Percentiles rank a stretch among this genome's conserved stretches.
phyloP scores from a whole-genome alignment of 306 rosid species.

The Vicia villosa region DNA sequence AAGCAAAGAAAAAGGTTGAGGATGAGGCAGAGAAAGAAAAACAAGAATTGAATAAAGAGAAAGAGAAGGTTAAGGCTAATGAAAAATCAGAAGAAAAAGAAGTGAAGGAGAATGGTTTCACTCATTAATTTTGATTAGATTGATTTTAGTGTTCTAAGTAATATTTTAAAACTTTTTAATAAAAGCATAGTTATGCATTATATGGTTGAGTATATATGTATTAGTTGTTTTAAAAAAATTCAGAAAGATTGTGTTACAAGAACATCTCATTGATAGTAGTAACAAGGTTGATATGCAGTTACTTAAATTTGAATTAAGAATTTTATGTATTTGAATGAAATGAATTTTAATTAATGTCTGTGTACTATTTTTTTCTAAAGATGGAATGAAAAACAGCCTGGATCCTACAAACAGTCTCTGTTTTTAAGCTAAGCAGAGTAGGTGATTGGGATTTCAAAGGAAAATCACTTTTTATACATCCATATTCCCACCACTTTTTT shows the following conservation, averaged over 20 bases:
- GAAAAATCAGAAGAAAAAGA: conserved; percentile 14
- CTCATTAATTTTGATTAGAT: neutral
- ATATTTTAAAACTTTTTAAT: neutral
- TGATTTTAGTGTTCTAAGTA: neutral
- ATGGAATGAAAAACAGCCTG: neutral
- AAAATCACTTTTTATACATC: neutral
- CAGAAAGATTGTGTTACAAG: too few relatives aligned
- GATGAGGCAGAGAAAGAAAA: conserved; percentile 36
- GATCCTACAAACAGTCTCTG: neutral
- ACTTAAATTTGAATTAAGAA: too few relatives aligned
- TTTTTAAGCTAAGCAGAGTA: too few relatives aligned
- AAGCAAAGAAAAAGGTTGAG: conserved; percentile 35
- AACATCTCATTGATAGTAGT: too few relatives aligned
- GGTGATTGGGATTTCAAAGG: neutral
- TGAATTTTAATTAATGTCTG: neutral
- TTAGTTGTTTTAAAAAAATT: too few relatives aligned
- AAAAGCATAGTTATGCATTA: neutral
- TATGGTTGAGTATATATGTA: too few relatives aligned
- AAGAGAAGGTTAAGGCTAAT: conserved; percentile 9
- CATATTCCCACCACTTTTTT: too few relatives aligned
- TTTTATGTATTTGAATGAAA: neutral
- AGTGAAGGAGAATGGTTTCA: conserved; percentile 1
- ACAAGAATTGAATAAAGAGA: neutral
- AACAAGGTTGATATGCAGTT: too few relatives aligned
- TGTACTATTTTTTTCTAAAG: neutral